Evolutionary conservation across 2,329 filamentous ascomycete genomes (phyloP).

Genomic region (Geosmithia flava): DNA sequence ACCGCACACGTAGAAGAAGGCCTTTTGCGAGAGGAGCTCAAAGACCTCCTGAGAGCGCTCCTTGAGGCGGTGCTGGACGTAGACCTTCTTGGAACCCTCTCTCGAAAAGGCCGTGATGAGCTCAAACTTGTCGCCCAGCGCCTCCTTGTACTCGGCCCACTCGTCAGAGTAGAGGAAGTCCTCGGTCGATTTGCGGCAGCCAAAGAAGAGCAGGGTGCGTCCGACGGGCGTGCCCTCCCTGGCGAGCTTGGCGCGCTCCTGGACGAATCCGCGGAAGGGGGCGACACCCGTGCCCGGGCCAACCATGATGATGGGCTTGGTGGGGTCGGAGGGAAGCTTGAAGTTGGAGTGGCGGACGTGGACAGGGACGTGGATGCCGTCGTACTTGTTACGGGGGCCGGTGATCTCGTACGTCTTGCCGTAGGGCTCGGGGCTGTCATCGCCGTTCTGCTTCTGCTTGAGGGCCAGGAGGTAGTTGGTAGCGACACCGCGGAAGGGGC

Average conservation of each 20-base stretch:
- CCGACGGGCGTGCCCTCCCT: constrained; percentile 73
- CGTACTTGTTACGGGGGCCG: constrained; percentile 93
- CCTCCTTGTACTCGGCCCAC: constrained; percentile 77
- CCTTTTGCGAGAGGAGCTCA: constrained; percentile 72
- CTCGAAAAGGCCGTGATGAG: constrained; percentile 94
- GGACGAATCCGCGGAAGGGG: constrained; percentile 89
- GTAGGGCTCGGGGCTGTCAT: constrained; percentile 68
- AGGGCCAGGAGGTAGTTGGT: constrained; percentile 94
- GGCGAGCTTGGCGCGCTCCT: constrained; percentile 79
- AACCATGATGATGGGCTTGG: constrained; percentile 90
- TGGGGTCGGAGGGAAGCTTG: constrained; percentile 91
- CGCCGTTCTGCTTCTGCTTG: constrained; percentile 92
- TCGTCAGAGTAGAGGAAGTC: constrained; percentile 89
- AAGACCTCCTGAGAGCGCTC: constrained; percentile 77
- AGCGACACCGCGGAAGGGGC: constrained; percentile 81
- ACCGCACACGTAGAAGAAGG: constrained; percentile 96
- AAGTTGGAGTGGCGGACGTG: constrained; percentile 98
- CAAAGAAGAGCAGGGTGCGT: constrained; percentile 85
- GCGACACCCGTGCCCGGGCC: constrained; percentile 94
- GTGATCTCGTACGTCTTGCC: constrained; percentile 76
- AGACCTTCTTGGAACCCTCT: constrained; percentile 77
- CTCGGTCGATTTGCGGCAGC: constrained; percentile 76
- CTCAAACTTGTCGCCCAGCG: constrained; percentile 79
- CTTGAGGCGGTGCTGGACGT: constrained; percentile 87
- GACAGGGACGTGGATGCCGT: constrained; percentile 87